A percentile compares a stretch with the other conserved stretches of the same genome.
Conservation (phyloP, 2,329 filamentous ascomycete genomes). For the Venturia nashicola region DNA sequence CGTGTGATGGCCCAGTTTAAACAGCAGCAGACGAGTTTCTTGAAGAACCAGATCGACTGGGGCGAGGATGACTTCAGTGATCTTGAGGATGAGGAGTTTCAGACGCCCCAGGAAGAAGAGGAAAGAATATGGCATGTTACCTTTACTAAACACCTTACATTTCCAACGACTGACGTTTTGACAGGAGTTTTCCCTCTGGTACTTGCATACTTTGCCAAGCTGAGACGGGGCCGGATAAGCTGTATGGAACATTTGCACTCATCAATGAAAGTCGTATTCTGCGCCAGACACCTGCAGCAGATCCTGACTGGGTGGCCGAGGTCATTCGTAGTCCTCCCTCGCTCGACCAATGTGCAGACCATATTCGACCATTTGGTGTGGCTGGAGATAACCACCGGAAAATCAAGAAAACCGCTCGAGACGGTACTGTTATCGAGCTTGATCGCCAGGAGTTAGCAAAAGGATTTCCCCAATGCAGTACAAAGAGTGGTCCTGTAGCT, state of each 20-base stretch:
- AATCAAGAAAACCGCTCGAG: slow-evolving; percentile 62
- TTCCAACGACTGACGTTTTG: not conserved
- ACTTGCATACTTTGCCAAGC: slow-evolving; percentile 96
- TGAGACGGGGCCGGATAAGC: slow-evolving; percentile 74
- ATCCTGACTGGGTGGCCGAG: slow-evolving; percentile 75
- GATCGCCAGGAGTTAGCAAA: slow-evolving; percentile 79
- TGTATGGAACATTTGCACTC: slow-evolving; percentile 90
- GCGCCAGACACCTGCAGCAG: slow-evolving; percentile 71
- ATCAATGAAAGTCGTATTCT: slow-evolving; percentile 77
- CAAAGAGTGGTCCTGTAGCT: slow-evolving; percentile 59
- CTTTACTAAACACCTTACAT: not conserved
- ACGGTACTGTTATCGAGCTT: slow-evolving; percentile 56
- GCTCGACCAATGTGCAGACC: slow-evolving; percentile 74
- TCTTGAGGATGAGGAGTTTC: slow-evolving; percentile 52
- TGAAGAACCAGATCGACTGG: slow-evolving; percentile 87
- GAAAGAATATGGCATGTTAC: slow-evolving; percentile 59
- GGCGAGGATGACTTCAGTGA: slow-evolving; percentile 72
- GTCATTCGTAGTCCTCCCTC: slow-evolving; percentile 65
- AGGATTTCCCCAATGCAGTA: slow-evolving; percentile 53
- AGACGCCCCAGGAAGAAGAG: slow-evolving; percentile 50
- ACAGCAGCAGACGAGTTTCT: slow-evolving; percentile 89
- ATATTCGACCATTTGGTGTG: slow-evolving; percentile 78
- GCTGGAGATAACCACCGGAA: slow-evolving; percentile 72
- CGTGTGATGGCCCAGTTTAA: slow-evolving; percentile 97
- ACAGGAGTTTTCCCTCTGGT: slow-evolving; percentile 58